Base-by-base conservation (phyloP, 805 yeast genomes). In the Kuraishia capsulata region DNA sequence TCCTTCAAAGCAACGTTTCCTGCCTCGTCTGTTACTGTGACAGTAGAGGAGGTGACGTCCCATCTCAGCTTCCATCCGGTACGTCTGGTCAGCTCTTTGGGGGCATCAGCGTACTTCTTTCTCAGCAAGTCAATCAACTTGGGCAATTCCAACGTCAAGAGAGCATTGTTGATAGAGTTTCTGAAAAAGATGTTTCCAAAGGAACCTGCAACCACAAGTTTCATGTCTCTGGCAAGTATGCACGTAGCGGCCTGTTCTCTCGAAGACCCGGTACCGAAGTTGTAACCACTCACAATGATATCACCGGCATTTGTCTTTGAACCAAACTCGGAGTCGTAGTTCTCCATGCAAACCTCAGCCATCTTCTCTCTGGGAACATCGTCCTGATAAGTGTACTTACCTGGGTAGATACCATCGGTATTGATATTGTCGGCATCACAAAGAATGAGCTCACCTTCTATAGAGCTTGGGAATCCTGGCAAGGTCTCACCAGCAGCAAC, bases 191-290 rank as follows among this genome's bases (percentile, higher is more conserved):
- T 92, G 67, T 92, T 94, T 53, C 97, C 96, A 56, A 92, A 92
- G 1, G 97, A 90, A 25, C 99, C 99, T 11, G 96, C 84, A 42
- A 94, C 96, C 18, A 92, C 95, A 48, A 92, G 68, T 49, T 78
- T 77, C 73, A 92, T 87, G 47, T 88, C 97, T 53, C 94, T 77
- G 31, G 98, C 97, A 47, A 92, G 70, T 42, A 92, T 82, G 18
- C 95, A 89, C n/a, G 98, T 92, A 25, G 98, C 98, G 3, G 99
- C 99, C 66, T 92, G 99, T 60, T 92, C 99, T 65, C 99, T 79
- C 20, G 96, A 87, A 6, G 97, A 89, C 35, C 99, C 98, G 9
- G 98, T 92, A 50, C 99, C 99, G 57, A 92, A 92, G 59, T 92
- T 92, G 70, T 67, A 92, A 14, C 99, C 99, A 40, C 89, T 77